Percentiles rank a stretch among this genome's conserved stretches.
phyloP scores from a whole-genome alignment of 768 basidiomycete species.

The Naematelia aurantialba region DNA sequence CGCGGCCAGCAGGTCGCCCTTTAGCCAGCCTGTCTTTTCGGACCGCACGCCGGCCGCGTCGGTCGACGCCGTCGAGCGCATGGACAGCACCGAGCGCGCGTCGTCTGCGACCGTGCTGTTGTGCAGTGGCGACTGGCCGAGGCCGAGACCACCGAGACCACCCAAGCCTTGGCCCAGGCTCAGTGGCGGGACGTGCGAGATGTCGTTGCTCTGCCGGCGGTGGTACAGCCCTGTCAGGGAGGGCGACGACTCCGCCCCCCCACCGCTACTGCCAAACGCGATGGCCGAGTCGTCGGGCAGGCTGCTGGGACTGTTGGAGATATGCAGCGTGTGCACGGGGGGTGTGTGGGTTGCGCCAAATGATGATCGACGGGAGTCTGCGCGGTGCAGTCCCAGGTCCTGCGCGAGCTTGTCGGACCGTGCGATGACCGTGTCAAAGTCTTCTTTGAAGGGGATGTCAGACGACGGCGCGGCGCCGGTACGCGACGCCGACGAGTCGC shows the following conservation, averaged over 20 bases:
- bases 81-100: slow-evolving; percentile 1
- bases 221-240: slow-evolving; percentile 18
- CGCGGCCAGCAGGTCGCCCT: slow-evolving; percentile 35
- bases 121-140: background rate
- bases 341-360: background rate
- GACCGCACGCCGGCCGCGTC: slow-evolving; percentile 11
- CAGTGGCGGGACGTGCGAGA: slow-evolving; percentile 1
- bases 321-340: background rate
- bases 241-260: slow-evolving; percentile 24
- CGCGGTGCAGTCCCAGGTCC: slow-evolving; percentile 9
- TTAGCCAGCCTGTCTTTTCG: slow-evolving; percentile 35
- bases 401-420: slow-evolving; percentile 18
- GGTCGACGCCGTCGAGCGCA: slow-evolving; percentile 23
- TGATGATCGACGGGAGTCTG: slow-evolving; percentile 4
- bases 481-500: background rate
- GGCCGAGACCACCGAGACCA: no score
- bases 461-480: background rate
- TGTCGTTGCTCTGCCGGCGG: slow-evolving; percentile 12
- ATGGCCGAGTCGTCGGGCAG: slow-evolving; percentile 10
- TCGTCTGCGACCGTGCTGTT: slow-evolving; percentile 1
- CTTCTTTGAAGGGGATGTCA: slow-evolving; percentile 19
- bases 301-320: background rate
- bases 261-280: slow-evolving; percentile 14
- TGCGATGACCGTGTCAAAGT: slow-evolving; percentile 22
- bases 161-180: background rate